Evolutionary conservation across 176 grass and related monocot species (phyloP).

Genomic region (Oryza rufipogon): DNA sequence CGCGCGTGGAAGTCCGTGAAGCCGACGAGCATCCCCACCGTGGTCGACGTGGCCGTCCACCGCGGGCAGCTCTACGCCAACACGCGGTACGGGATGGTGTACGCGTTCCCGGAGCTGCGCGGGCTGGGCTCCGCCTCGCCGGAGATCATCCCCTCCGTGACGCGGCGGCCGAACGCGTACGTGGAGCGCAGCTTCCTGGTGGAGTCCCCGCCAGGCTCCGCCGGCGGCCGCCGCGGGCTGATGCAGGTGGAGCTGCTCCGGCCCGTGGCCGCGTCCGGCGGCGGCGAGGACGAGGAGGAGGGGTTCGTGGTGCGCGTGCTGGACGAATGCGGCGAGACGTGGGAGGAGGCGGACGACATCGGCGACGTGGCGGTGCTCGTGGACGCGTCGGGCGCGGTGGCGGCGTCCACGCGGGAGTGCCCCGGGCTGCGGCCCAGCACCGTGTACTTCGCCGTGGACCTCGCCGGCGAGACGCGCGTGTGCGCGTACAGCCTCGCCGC

Average conservation of each 20-base stretch:
- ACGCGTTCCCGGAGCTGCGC: slow-evolving; percentile 47
- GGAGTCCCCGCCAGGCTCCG: slow-evolving; percentile 21
- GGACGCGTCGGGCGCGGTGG: slow-evolving; percentile 42
- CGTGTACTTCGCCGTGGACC: slow-evolving; percentile 46
- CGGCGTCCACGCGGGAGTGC: slow-evolving; percentile 43
- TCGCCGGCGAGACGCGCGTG: slow-evolving; percentile 42
- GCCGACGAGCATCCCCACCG: slow-evolving; percentile 43
- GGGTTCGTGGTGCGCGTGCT: slow-evolving; percentile 53
- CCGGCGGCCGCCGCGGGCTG: slow-evolving; percentile 32
- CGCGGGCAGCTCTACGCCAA: slow-evolving; percentile 51
- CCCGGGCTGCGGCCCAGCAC: slow-evolving; percentile 51
- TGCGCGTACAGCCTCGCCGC: slow-evolving; percentile 45
- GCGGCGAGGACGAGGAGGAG: not conserved
- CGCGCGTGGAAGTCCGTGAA: slow-evolving; percentile 48
- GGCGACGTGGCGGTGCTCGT: slow-evolving; percentile 51
- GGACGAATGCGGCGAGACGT: slow-evolving; percentile 48
- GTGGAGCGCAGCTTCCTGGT: slow-evolving; percentile 51
- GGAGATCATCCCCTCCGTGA: slow-evolving; percentile 52
- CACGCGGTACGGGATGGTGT: slow-evolving; percentile 47
- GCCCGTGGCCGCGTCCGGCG: not conserved
- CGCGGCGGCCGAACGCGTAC: slow-evolving; percentile 37
- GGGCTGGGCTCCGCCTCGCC: slow-evolving; percentile 44
- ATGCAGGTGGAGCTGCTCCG: slow-evolving; percentile 54
- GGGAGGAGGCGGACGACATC: slow-evolving; percentile 53
- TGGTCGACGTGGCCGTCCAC: slow-evolving; percentile 52